Base-by-base conservation (phyloP, 2,329 filamentous ascomycete species). In the Pestalotiopsis sp. region DNA sequence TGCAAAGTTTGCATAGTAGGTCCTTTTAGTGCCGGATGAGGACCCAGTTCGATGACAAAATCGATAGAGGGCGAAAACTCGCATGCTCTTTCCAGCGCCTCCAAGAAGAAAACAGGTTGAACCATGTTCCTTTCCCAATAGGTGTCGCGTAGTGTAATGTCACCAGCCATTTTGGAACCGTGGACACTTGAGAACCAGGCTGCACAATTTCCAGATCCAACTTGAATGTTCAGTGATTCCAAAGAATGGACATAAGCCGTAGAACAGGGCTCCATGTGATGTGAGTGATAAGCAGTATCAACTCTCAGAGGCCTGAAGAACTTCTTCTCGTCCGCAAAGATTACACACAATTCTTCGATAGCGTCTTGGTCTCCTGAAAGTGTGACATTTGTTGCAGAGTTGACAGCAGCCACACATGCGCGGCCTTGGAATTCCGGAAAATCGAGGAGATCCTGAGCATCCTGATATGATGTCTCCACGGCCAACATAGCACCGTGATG, bases 1-100 rank as follows among this genome's bases (percentile, higher is more conserved):
- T 45, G 4, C 3, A 45, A 13, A 13, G 41, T 45, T 13, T 84
- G 78, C 3, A 72, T 75, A 0, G 78, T 70, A 0, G 84, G 84
- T 0, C 80, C 80, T 65, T 81, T 79, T 0, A 86, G 77, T 0
- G 82, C 81, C 0, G 82, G 77, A 60, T 81, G 80, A 2, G 80
- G 80, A 0, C 80, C 79, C 3, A 82, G 61, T 52, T 82, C 80
- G 1, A 82, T 13, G 0, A 75, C 63, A 4, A 76, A 45, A 45
- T 70, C 68, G 27, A 36, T n/a, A n/a, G n/a, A n/a, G 27, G 23
- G 2, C 12, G 3, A 11, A 13, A 2, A 9, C 4, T 6, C 17
- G 5, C 4, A 7, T 11, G 58, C 58, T 14, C 5, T 4, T 25
- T 60, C 58, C 5, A 60, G 39, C 2, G 75, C 75, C 5, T 73